Evolutionary conservation across 2,329 filamentous ascomycete genomes (phyloP), one percentile per base, ranked within the genome.

Genomic region (Scolecobasidium constrictum): DNA sequence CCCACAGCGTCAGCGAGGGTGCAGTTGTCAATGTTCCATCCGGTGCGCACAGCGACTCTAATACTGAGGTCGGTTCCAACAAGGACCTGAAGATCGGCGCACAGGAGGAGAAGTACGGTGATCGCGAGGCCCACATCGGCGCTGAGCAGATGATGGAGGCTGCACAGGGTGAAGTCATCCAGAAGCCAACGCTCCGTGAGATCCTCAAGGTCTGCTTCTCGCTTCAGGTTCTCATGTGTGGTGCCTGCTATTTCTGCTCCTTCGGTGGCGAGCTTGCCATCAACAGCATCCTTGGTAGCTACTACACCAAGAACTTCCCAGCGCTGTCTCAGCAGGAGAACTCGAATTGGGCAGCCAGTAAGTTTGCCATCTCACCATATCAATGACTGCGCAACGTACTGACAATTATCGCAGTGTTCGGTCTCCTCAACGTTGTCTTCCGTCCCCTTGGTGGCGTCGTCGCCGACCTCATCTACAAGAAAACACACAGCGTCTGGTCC

Each of bases 381-480:
- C n/a, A n/a, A n/a, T n/a, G n/a, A n/a, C n/a, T n/a, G n/a, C n/a
- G n/a, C n/a, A n/a, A n/a, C n/a, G n/a, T n/a, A n/a, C n/a, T n/a
- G n/a, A n/a, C n/a, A n/a, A n/a, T n/a, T n/a, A n/a, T n/a, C 83
- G n/a, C n/a, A n/a, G n/a, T 84, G 69, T 86, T 85, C 57, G 83
- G 82, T 18, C 78, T 86, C 43, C 71, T 86, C 50, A 86, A 86
- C 65, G 62, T 84, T 42, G 57, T 78, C 42, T 80, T 76, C 34
- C 71, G 83, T 2, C 81, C 83, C 0, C 59, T 80, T 0, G 81
- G 82, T 38, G 82, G 83, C 39, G 63, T 77, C 35, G 54, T 77
- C 9, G 66, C 68, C 5, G 78, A 82, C 49, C 43, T 72, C 18
- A 60, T 75, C 20, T 81, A 78, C 61, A 60, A 60, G 17, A 54